Evolutionary conservation across 805 yeast species (phyloP).

Genomic region (Zygosaccharomyces rouxii): DNA sequence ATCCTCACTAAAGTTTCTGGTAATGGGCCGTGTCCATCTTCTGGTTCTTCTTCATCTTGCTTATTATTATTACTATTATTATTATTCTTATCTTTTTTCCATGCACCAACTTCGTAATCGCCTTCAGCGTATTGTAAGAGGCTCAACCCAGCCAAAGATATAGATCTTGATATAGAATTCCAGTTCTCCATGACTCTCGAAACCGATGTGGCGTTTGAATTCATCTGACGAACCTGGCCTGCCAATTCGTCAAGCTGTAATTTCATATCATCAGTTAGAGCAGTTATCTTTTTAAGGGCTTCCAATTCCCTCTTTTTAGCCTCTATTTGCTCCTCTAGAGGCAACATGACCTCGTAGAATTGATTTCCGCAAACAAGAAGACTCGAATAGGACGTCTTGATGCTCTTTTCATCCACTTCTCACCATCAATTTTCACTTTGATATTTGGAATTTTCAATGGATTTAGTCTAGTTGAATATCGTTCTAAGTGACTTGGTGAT

Average conservation of each 20-base stretch:
- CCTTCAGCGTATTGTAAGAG: conserved; percentile 31
- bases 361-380: background rate
- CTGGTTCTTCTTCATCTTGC: conserved; percentile 30
- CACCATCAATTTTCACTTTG: background rate
- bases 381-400: background rate
- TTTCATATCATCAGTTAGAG: conserved; percentile 27
- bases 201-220: conserved; percentile 26
- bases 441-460: background rate
- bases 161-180: conserved; percentile 31
- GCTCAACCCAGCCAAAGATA: conserved; percentile 33
- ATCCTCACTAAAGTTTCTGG: conserved; percentile 67
- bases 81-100: conserved; percentile 37
- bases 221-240: conserved; percentile 24
- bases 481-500: background rate
- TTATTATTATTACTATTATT: conserved; percentile 30
- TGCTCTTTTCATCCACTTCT: background rate
- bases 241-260: conserved; percentile 27
- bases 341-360: conserved; percentile 4
- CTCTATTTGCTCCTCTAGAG: conserved; percentile 17
- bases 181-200: conserved; percentile 29
- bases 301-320: conserved; percentile 26
- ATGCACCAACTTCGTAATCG: conserved; percentile 31
- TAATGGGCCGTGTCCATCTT: conserved; percentile 40
- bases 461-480: background rate
- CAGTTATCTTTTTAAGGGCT: conserved; percentile 25